Base-by-base conservation (phyloP, 768 basidiomycete genomes). In the Rhodotorula graminis region DNA sequence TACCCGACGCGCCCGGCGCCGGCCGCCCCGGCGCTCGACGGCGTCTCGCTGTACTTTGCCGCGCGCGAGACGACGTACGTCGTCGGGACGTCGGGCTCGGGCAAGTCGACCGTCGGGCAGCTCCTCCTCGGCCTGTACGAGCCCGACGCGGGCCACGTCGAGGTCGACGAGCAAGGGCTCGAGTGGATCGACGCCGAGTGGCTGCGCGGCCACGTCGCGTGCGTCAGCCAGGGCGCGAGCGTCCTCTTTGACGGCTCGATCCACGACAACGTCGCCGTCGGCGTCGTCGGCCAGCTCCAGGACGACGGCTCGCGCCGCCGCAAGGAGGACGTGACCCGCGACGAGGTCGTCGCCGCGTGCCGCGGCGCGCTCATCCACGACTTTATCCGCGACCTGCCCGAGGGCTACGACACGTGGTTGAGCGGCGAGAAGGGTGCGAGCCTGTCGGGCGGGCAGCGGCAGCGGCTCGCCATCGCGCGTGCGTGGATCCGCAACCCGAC, bases 221-320 rank as follows among this genome's bases (percentile, higher is more conserved):
- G 88, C 18, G 88, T 99, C 27, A 85, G 86, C 1, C 93, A 96
- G 81, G 87, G 87, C 58, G 87, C 87, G 42, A 82, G 81, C 66
- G 88, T 93, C 60, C 82, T 96, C 9, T 91, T 92, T 75, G 89
- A 90, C 64, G 86, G 88, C 78, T 88, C 83, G 21, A 83, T 97
- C 1, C 89, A 90, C 77, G 90, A 94, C 76, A 97, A 97, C 77
- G 86, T 96, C 70, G 90, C 90, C 0, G 85, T 95, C 70, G 92
- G 88, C 8, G 81, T 88, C 10, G 86, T 87, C 14, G 87, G 86
- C 12, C 75, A 79, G 33, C 80, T 81, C 63, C 69, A 75, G 65
- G 78, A 80, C 83, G 55, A 78, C 78, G 19, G 84, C 80, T 80
- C 75, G 68, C 74, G 64, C 76, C 79, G 84, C 44, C 74, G 79